Evolutionary conservation across 768 basidiomycete species (phyloP).

Genomic region (Grammothele lineata): DNA sequence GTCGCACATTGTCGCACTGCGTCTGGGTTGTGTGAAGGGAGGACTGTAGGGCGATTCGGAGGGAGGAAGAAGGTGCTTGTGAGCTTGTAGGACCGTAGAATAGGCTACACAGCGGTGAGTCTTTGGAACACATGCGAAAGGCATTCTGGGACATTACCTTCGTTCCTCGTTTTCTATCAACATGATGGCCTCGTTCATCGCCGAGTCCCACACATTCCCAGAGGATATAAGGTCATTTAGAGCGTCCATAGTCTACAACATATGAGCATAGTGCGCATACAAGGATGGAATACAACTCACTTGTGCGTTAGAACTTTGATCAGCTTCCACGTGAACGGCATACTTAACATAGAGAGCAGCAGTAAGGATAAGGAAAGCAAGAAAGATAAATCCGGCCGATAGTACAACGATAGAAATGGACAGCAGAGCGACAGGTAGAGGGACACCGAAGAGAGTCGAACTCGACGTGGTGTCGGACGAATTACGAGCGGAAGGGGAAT

Average conservation of each 20-base stretch:
- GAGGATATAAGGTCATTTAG: conserved; percentile 65
- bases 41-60: conserved; percentile 69
- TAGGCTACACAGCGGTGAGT: conserved; percentile 16
- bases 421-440: conserved; percentile 14
- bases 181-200: conserved; percentile 63
- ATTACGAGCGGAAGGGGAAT: too few relatives aligned
- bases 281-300: conserved; percentile 23
- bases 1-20: conserved; percentile 80
- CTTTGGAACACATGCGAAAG: not conserved
- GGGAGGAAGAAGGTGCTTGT: conserved; percentile 45
- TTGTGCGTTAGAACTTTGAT: conserved; percentile 4
- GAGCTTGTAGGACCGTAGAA: conserved; percentile 42
- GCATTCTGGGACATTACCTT: conserved; percentile 41
- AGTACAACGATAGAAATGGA: conserved; percentile 22
- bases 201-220: conserved; percentile 69
- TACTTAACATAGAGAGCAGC: conserved; percentile 15
- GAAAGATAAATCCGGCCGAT: conserved; percentile 18
- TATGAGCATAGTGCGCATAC: not conserved
- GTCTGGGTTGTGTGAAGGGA: conserved; percentile 72
- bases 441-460: conserved; percentile 1
- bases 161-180: conserved; percentile 68
- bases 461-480: not conserved
- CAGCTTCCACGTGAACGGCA: conserved; percentile 7
- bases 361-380: conserved; percentile 17
- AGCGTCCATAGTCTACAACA: conserved; percentile 52